Evolutionary conservation across 108 stramenopile genomes (phyloP), one percentile per base, ranked within the genome.

Genomic region (Cyclotella cryptica): DNA sequence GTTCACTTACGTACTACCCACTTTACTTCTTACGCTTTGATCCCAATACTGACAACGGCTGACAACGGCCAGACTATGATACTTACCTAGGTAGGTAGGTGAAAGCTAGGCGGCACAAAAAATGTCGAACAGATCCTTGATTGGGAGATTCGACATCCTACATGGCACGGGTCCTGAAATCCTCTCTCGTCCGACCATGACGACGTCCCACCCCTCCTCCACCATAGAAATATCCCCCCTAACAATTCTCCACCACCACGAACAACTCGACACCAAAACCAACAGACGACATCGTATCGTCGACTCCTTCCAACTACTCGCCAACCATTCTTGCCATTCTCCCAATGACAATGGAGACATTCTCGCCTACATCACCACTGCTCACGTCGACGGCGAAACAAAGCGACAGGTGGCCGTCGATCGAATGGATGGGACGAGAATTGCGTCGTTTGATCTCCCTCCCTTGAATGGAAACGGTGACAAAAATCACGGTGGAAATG

Each of bases 351-450:
- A 27, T 10, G 72, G 72, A 29, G 72, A 75, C 62, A 46, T 75
- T 64, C 26, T 66, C n/a, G 26, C 74, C 35, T 64, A 26, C 58
- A 59, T 59, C 8, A 10, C 19, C 21, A 66, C n/a, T n/a, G n/a
- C n/a, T n/a, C n/a, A n/a, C n/a, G n/a, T 59, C 10, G 3, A 43
- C 61, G n/a, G 35, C 19, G 61, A 63, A 21, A 41, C 17, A 7
- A n/a, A 2, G 8, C 49, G 60, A 55, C 19, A 66, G 24, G 53
- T 58, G 3, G 42, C 66, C 14, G 64, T 75, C 2, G 28, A 57
- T 17, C 63, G 74, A 57, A 75, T 66, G 64, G 74, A 75, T 66
- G 74, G 74, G 64, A 64, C 64, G 40, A 1, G 41, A 7, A 35
- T 75, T 21, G 74, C 74, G 21, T 75, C 74, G 0, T 75, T 75